Evolutionary conservation across 768 basidiomycete genomes (phyloP).

Genomic region (Amanita thiersii): DNA sequence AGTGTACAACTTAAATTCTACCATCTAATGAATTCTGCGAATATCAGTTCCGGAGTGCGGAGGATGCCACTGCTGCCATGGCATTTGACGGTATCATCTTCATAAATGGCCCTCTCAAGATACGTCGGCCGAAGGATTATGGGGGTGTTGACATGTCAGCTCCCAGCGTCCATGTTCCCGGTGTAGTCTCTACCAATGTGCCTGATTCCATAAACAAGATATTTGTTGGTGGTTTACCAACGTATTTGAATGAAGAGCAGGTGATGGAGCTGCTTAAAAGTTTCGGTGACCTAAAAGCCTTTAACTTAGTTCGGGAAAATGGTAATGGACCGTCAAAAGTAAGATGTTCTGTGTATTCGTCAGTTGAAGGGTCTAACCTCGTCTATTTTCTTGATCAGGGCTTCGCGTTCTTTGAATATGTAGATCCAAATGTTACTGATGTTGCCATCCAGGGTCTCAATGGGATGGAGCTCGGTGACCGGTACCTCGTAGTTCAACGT

Average conservation of each 20-base stretch:
- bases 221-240: slow-evolving; percentile 92
- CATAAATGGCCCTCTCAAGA: slow-evolving; percentile 91
- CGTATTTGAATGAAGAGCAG: slow-evolving; percentile 96
- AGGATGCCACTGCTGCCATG: slow-evolving; percentile 95
- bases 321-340: slow-evolving; percentile 87
- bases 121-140: slow-evolving; percentile 96
- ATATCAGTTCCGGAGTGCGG: slow-evolving; percentile 96
- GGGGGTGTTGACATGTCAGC: slow-evolving; percentile 64
- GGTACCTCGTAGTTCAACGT: slow-evolving; percentile 91
- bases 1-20: not conserved
- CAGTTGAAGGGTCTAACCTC: not conserved
- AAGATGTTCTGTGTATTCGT: slow-evolving; percentile 2
- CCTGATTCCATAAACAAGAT: slow-evolving; percentile 98
- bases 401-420: slow-evolving; percentile 99
- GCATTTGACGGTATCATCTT: slow-evolving; percentile 97
- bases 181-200: slow-evolving; percentile 93
- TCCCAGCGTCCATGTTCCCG: slow-evolving; percentile 78
- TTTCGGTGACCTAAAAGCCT: slow-evolving; percentile 95
- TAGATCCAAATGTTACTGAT: slow-evolving; percentile 82
- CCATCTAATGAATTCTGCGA: slow-evolving; percentile 11
- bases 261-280: slow-evolving; percentile 96
- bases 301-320: slow-evolving; percentile 96
- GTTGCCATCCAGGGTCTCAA: slow-evolving; percentile 94
- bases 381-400: slow-evolving; percentile 47
- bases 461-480: slow-evolving; percentile 96